Evolutionary conservation across 2,329 filamentous ascomycete species (phyloP).

Genomic region (Neoarthrinium moseri): DNA sequence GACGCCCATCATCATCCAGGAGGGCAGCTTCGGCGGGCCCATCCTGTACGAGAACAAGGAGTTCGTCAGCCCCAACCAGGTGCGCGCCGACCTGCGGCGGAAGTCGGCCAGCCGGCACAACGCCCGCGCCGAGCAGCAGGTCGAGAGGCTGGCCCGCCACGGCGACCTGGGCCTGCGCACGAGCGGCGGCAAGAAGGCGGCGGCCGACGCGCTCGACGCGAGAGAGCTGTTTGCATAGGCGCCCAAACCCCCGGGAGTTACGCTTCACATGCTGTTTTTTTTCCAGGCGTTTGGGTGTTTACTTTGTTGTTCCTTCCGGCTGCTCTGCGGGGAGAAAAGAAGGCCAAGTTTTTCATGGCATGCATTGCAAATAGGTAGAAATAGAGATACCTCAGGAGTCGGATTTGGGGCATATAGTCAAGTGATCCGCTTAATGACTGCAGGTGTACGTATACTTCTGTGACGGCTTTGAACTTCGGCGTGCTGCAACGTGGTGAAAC

Average conservation of each 20-base stretch:
- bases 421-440: too few relatives aligned
- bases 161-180: slow-evolving; percentile 73
- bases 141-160: slow-evolving; percentile 72
- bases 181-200: slow-evolving; percentile 60
- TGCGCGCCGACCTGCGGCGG: slow-evolving; percentile 76
- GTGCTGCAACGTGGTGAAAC: too few relatives aligned
- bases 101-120: slow-evolving; percentile 78
- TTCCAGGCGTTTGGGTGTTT: too few relatives aligned
- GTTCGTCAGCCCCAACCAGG: slow-evolving; percentile 94
- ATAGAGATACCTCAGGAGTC: too few relatives aligned
- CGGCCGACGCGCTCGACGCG: slow-evolving; percentile 72
- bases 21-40: slow-evolving; percentile 91
- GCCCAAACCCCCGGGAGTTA: background rate
- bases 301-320: too few relatives aligned
- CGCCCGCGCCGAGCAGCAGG: slow-evolving; percentile 68
- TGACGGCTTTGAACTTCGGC: too few relatives aligned
- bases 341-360: too few relatives aligned
- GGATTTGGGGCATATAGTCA: too few relatives aligned
- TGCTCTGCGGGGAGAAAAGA: too few relatives aligned
- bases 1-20: slow-evolving; percentile 75
- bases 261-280: background rate
- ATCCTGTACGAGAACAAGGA: slow-evolving; percentile 98
- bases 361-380: too few relatives aligned
- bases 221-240: slow-evolving; percentile 72
- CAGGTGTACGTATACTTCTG: too few relatives aligned